Percentiles rank a stretch among this genome's conserved stretches.
These are phyloP conservation scores for Verbena officinalis DNA, from an alignment of 257 asterid genomes.

Conservation along the genomic window DNA sequence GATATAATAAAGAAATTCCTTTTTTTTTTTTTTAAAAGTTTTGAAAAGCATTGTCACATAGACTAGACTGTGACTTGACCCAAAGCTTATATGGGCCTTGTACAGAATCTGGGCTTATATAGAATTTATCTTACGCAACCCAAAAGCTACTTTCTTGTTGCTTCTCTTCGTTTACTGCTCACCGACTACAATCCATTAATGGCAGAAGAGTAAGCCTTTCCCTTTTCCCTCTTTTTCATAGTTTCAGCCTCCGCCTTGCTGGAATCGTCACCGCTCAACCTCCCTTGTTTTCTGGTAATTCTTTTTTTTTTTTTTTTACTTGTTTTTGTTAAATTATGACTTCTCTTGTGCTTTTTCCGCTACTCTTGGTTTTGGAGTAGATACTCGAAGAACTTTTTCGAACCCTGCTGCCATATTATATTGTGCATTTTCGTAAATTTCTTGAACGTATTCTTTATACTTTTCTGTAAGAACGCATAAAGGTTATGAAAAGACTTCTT, in stretches of 20 bases:
- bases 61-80: not conserved
- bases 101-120: slow-evolving; percentile 20
- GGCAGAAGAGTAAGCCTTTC: slow-evolving; percentile 7
- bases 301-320: not conserved
- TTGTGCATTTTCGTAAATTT: not conserved
- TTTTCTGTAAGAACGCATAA: not conserved
- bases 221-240: slow-evolving; percentile 8
- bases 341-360: no score
- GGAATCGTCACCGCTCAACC: slow-evolving; percentile 8
- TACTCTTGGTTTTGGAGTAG: not conserved
- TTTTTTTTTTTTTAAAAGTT: no score
- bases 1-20: no score
- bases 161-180: not conserved
- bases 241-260: slow-evolving; percentile 19
- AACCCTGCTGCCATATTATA: not conserved
- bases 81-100: not conserved
- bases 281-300: slow-evolving; percentile 23
- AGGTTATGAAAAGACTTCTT: not conserved
- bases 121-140: slow-evolving; percentile 11
- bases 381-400: not conserved
- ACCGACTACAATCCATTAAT: slow-evolving; percentile 6
- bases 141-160: slow-evolving; percentile 3
- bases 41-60: not conserved
- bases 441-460: no score
- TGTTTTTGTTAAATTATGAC: not conserved